These are phyloP conservation scores for Trichoderma oligosporum DNA, from an alignment of 2,329 filamentous ascomycete species.

Conservation along the genomic window DNA sequence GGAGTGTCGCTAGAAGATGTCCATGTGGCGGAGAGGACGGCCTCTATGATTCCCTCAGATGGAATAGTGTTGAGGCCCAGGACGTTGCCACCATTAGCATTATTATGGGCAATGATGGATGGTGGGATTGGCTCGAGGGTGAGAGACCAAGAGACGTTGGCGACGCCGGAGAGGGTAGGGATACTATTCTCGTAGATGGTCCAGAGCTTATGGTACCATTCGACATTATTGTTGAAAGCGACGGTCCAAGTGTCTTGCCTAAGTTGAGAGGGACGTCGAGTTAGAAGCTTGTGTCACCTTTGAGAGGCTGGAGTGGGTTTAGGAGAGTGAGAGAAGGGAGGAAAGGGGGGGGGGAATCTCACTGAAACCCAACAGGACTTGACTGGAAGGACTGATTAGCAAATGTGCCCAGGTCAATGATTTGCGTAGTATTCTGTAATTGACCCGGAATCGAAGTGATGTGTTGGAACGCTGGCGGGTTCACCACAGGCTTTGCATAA, in stretches of 20 bases:
- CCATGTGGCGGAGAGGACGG: neutral
- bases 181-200: neutral
- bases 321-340: too few relatives aligned
- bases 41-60: neutral
- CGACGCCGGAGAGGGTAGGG: neutral
- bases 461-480: constrained; percentile 3
- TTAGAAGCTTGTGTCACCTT: too few relatives aligned
- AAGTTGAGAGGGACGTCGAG: neutral
- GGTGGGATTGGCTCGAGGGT: neutral
- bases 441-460: neutral
- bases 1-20: neutral
- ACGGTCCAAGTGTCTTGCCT: neutral
- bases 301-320: too few relatives aligned
- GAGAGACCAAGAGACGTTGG: neutral
- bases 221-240: neutral
- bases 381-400: neutral
- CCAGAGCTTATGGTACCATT: neutral
- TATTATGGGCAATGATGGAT: neutral
- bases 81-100: constrained; percentile 27
- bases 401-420: neutral
- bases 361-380: neutral
- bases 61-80: constrained; percentile 25
- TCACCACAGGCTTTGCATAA: constrained; percentile 5
- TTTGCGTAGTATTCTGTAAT: neutral
- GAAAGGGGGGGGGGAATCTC: too few relatives aligned